Base-by-base conservation (phyloP, 2,329 filamentous ascomycete species). In the Nemania diffusa region DNA sequence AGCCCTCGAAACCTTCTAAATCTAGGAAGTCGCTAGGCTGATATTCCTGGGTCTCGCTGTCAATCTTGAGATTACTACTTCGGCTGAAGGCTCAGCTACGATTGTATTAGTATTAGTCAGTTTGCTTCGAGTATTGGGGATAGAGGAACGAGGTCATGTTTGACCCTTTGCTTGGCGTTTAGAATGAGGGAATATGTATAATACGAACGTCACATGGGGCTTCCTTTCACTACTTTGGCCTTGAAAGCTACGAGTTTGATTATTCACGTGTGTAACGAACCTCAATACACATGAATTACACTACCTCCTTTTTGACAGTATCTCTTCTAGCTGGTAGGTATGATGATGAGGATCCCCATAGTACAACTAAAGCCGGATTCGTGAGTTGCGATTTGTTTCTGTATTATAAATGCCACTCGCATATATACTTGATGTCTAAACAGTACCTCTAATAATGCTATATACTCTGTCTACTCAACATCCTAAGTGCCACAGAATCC, bases 1-100 rank as follows among this genome's bases (percentile, higher is more conserved):
- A 64, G 52, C 66, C 71, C 8, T 53, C 68, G 4, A 72, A 71
- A 15, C 53, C 65, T 42, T 11, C 68, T 5, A 76, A 74, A 64
- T 48, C 66, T 2, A 73, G 72, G 42, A 76, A 74, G 66, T 73
- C 72, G 0, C 48, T 62, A 8, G 4, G 20, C 48, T 69, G 40
- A 60, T n/a, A 13, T 17, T 20, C 3, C n/a, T 13, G 27, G 20
- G 32, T 29, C 29, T 53, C 5, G 34, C 57, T 22, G 57, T n/a
- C 20, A 61, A 22, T 51, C 27, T 44, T 24, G 11, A 5, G 13
- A n/a, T 48, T 22, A 57, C n/a, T 40, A 6, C 53, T 48, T 15
- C 37, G 34, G 52, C 3, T 34, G 37, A 26, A 34, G 40, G 20
- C 7, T 51, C 40, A 29, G n/a, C 32, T 55, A 37, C 26, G 51